phyloP scores from a whole-genome alignment of 139 green algal species.

The Monoraphidium neglectum region DNA sequence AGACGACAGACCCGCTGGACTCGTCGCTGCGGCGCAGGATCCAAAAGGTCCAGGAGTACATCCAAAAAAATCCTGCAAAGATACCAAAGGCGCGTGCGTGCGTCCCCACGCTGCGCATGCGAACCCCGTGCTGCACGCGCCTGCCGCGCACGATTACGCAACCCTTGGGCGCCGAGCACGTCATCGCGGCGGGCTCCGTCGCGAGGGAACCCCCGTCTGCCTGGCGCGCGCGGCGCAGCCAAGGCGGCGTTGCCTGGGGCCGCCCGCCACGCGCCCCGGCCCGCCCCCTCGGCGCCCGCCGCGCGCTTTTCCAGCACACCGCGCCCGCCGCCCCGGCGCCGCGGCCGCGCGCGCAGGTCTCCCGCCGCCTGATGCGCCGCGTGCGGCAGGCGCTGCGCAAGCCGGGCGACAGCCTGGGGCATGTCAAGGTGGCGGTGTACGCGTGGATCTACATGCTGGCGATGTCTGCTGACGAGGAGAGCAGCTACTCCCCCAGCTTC shows the following conservation, averaged over 20 bases:
- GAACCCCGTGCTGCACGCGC: no score
- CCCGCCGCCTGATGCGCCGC: slow-evolving; percentile 45
- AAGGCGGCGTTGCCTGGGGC: no score
- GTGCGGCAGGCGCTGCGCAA: slow-evolving; percentile 37
- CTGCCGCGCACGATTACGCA: no score
- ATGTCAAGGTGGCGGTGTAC: slow-evolving; percentile 56
- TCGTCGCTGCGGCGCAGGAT: slow-evolving; percentile 44
- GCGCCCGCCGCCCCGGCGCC: neutral
- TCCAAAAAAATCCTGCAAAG: slow-evolving; percentile 50
- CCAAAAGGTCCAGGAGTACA: slow-evolving; percentile 66
- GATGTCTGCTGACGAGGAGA: slow-evolving; percentile 34
- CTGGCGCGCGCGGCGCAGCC: no score
- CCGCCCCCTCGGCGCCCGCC: no score
- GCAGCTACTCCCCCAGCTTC: slow-evolving; percentile 51
- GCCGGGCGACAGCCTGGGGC: slow-evolving; percentile 36
- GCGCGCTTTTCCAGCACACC: no score
- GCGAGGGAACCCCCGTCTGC: no score
- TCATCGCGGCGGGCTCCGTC: no score
- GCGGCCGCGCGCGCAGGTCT: slow-evolving; percentile 38
- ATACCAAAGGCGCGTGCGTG: slow-evolving; percentile 46
- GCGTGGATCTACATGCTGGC: slow-evolving; percentile 51
- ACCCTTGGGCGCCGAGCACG: no score
- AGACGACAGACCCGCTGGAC: slow-evolving; percentile 37
- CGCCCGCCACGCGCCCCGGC: no score
- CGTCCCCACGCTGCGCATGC: no score